These are phyloP conservation scores for Solanum tarijense DNA, from an alignment of 257 asterid genomes.

Conservation along the genomic window DNA sequence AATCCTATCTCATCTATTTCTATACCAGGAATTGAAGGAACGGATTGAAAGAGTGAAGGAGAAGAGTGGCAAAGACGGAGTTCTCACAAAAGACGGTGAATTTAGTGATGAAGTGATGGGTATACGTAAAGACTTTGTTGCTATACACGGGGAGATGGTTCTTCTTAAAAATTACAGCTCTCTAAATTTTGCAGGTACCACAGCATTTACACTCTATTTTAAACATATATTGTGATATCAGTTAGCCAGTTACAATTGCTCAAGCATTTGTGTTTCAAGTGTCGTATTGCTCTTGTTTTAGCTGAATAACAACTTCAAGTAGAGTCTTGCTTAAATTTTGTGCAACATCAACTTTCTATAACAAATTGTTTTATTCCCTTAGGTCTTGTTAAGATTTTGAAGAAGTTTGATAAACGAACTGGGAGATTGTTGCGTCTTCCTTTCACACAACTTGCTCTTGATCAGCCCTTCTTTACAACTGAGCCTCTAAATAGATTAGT, in stretches of 20 bases:
- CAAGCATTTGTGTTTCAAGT: not conserved
- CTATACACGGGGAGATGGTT: constrained; percentile 92
- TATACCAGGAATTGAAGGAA: constrained; percentile 60
- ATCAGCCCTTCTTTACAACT: constrained; percentile 77
- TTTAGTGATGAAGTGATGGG: constrained; percentile 56
- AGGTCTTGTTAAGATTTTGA: constrained; percentile 87
- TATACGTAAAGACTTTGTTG: constrained; percentile 68
- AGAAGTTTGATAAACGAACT: constrained; percentile 88
- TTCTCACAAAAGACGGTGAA: constrained; percentile 38
- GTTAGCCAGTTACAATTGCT: not conserved
- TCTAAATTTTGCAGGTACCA: constrained; percentile 81
- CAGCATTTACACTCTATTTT: not conserved
- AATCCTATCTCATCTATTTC: not conserved
- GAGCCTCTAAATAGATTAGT: constrained; percentile 68
- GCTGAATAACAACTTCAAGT: not conserved
- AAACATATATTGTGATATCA: not conserved
- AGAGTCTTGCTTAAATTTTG: not conserved
- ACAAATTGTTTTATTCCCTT: not conserved
- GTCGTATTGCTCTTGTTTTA: not conserved
- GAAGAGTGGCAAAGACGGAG: constrained; percentile 25
- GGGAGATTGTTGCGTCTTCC: constrained; percentile 65
- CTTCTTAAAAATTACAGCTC: constrained; percentile 88
- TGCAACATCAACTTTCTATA: not conserved
- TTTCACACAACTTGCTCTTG: constrained; percentile 63
- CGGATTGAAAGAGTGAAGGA: constrained; percentile 51